phyloP scores from a whole-genome alignment of 2,329 filamentous ascomycete species.

The Ophiocordyceps camponoti-rufipedis region DNA sequence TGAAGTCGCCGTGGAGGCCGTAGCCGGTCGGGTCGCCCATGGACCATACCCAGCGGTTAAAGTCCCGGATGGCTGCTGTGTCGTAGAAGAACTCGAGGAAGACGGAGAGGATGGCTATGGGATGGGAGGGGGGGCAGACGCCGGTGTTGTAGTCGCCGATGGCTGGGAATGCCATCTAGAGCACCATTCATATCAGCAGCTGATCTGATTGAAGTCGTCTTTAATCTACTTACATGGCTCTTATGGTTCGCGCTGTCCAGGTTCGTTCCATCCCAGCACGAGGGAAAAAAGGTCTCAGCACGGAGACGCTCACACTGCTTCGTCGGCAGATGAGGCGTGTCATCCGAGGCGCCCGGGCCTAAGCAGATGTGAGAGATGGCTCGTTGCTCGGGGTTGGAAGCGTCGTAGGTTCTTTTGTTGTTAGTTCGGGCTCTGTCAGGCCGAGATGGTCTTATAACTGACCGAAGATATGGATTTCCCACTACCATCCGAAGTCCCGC shows the following conservation, averaged over 20 bases:
- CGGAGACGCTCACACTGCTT: conserved; percentile 32
- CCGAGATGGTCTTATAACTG: not conserved
- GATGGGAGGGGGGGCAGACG: conserved; percentile 21
- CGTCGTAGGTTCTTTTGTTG: conserved; percentile 18
- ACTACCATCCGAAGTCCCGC: conserved; percentile 47
- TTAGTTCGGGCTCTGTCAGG: not conserved
- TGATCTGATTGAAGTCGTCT: not conserved
- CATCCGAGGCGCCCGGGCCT: conserved; percentile 14
- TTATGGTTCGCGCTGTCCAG: conserved; percentile 35
- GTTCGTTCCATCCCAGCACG: conserved; percentile 44
- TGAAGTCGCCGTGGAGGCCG: conserved; percentile 12
- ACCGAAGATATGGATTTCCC: conserved; percentile 32
- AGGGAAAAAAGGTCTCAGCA: conserved; percentile 37
- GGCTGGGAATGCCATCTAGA: conserved; percentile 11
- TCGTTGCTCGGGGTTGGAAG: conserved; percentile 22
- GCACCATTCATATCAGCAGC: not conserved
- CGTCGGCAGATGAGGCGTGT: conserved; percentile 31
- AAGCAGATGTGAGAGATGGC: conserved; percentile 41
- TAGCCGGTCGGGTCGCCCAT: conserved; percentile 11
- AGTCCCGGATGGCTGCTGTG: conserved; percentile 11
- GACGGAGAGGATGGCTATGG: conserved; percentile 23
- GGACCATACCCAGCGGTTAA: conserved; percentile 10
- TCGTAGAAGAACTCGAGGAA: conserved; percentile 29
- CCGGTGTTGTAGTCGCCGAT: conserved; percentile 11
- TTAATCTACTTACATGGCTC: conserved; percentile 23